phyloP scores from a whole-genome alignment of 345 rosid species.

The Geranium rotundifolium region DNA sequence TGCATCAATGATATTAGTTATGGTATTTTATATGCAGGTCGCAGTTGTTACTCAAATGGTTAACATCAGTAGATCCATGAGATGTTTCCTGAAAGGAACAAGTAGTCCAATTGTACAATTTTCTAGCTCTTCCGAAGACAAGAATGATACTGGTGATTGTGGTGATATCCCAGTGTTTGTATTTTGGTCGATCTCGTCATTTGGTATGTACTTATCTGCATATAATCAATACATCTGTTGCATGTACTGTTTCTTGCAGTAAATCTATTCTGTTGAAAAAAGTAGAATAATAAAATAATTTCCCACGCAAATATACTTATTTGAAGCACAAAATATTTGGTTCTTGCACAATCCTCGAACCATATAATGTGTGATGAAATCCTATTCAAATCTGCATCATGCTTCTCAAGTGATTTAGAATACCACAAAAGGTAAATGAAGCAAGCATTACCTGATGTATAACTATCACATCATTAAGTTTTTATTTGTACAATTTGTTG shows the following conservation, averaged over 20 bases:
- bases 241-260: background rate
- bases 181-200: conserved; percentile 44
- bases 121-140: conserved; percentile 36
- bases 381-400: background rate
- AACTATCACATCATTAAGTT: too few species aligned
- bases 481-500: background rate
- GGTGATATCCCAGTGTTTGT: conserved; percentile 56
- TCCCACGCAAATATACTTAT: too few species aligned
- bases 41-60: conserved; percentile 48
- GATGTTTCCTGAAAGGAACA: conserved; percentile 44
- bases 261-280: background rate
- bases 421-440: background rate
- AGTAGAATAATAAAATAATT: too few species aligned
- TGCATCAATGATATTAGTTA: background rate
- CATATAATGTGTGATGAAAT: too few species aligned
- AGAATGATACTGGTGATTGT: conserved; percentile 60
- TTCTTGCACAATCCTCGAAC: too few species aligned
- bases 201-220: conserved; percentile 34
- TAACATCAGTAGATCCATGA: conserved; percentile 45
- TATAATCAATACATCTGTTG: background rate
- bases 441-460: background rate
- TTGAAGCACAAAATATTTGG: too few species aligned
- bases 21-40: conserved; percentile 32
- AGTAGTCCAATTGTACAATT: conserved; percentile 52
- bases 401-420: background rate